Evolutionary conservation across 2,329 filamentous ascomycete genomes (phyloP), one percentile per base, ranked within the genome.

Genomic region (Geosmithia morbida): DNA sequence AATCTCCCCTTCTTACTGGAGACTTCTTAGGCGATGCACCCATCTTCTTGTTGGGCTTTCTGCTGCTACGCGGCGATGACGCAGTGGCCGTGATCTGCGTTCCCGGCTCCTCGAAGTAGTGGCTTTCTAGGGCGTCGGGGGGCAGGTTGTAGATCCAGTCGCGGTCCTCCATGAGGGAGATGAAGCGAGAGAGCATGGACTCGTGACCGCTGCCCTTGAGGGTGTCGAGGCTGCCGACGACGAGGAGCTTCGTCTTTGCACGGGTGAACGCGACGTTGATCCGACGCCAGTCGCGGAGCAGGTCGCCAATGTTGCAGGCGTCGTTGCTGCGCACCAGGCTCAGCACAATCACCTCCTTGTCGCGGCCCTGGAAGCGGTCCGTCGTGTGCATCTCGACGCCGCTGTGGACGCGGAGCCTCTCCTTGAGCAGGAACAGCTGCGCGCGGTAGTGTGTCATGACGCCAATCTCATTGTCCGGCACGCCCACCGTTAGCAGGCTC

Each of bases 381-480:
- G 92, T 89, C 0, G 92, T 97, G 64, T 98, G 88, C 75, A 97
- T 88, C 64, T 98, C 92, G 1, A 98, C 80, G 2, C 77, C 75
- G 0, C 70, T 49, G 54, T 72, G 64, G 41, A 66, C 69, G 30
- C 78, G 77, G 33, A 95, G 75, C 11, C 72, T 73, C 51, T 89
- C 79, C 53, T 86, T 85, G 1, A 98, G 72, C 2, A 95, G 70
- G 0, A 87, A 81, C 1, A 98, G 78, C 62, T 98, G 92, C 6
- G 85, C 89, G 49, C 92, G 85, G 64, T 98, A 98, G 63, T 96
- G 88, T 16, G 92, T 96, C 68, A 98, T 96, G 54, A 98, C 84
- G 44, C 92, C 92, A 48, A 98, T 88, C 46, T 90, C 84, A 0
- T 69, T 67, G 0, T 84, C 74, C 0, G 85, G 69, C 1, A 97